These are phyloP conservation scores for Hibiscus trionum DNA, from an alignment of 345 rosid genomes.

Conservation along the genomic window DNA sequence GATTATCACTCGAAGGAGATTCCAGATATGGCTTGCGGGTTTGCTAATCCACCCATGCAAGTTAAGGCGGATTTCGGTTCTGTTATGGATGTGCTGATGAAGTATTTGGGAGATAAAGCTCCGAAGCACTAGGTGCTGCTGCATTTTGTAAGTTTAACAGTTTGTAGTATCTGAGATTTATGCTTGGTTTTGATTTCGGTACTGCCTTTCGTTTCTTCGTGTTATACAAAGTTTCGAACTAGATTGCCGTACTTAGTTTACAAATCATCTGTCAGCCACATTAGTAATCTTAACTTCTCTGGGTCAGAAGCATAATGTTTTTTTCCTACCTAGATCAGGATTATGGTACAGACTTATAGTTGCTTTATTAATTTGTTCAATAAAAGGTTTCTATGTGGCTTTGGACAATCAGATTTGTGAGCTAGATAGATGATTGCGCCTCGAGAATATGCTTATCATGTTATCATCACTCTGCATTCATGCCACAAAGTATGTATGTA, in stretches of 20 bases:
- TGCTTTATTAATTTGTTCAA: background rate
- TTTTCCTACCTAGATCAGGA: background rate
- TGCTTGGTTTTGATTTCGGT: background rate
- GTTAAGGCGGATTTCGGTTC: conserved; percentile 79
- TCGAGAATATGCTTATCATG: background rate
- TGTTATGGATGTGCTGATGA: background rate
- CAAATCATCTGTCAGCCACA: background rate
- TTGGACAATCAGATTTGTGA: background rate
- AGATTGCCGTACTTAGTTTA: background rate
- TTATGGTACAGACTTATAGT: background rate
- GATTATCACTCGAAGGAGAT: conserved; percentile 75
- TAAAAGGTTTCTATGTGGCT: background rate
- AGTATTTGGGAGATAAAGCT: background rate
- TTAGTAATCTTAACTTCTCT: background rate
- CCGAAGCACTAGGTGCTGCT: background rate
- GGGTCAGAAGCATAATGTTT: background rate
- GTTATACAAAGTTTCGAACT: background rate
- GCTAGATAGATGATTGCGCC: background rate
- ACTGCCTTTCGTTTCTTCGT: background rate
- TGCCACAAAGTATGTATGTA: background rate
- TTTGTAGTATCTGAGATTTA: background rate
- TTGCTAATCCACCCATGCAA: conserved; percentile 68
- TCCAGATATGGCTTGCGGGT: conserved; percentile 67
- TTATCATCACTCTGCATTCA: background rate
- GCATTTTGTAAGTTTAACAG: background rate